Base-by-base conservation (phyloP, 2,329 filamentous ascomycete genomes). In the Ophiosphaerella herpotricha region DNA sequence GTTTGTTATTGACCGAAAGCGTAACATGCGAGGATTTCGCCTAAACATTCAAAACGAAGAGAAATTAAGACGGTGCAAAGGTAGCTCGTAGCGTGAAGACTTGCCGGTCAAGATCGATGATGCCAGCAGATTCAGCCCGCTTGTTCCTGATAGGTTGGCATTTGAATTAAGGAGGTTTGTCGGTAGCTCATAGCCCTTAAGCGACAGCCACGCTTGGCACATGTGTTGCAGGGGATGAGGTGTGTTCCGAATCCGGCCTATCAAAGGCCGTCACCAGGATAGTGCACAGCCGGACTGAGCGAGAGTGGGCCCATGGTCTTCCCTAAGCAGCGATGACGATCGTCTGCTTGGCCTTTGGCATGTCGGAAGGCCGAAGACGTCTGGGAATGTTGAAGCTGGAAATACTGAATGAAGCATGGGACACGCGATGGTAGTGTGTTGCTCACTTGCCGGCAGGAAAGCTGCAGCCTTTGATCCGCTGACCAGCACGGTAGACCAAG, bases 401-500 rank as follows among this genome's bases (percentile, higher is more conserved):
- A 29, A 29, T 29, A 5, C 5, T 7, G 9, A 29, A 6, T 11
- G 35, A 43, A 12, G 39, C 16, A 16, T 26, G 48, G 37, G 34
- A 23, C 33, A 49, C 42, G 50, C 39, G 33, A 50, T 38, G 23
- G 35, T 40, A 26, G 13, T n/a, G 26, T 18, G 40, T 36, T 37
- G 44, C 34, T 53, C 50, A 46, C 55, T 33, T 49, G 48, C 49
- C 54, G 36, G 29, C 26, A 50, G 16, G 7, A 29, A 29, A 24
- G 24, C 24, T 21, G 39, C 29, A 26, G 35, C 46, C 40, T 43
- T 53, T 46, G 49, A 60, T 55, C 64, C 42, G 50, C 52, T 63
- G 55, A 62, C 57, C 54, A 49, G 43, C 43, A 45, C 39, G 23
- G 13, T 26, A 38, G 36, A 50, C 51, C 51, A 57, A 57, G 52